Base-by-base conservation (phyloP, 768 basidiomycete genomes). In the Calocera cornea region DNA sequence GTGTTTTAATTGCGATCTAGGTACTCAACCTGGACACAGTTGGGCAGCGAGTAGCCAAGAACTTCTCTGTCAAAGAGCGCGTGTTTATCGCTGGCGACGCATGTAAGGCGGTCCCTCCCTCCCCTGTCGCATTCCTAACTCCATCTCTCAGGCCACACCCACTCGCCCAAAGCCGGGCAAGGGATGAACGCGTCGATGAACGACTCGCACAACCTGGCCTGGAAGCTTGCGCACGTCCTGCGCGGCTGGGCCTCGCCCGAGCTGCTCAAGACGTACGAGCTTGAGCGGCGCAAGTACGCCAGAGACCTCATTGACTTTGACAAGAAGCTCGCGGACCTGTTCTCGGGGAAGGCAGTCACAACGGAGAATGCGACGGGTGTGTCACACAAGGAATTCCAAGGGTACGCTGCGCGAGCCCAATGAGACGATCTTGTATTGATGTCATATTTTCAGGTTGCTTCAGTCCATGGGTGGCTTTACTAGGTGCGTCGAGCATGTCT, bases 131-230 rank as follows among this genome's bases (percentile, higher is more conserved):
- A 14, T 44, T 17, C 19, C 79, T 76, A 50, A 67, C 65, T 54
- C 16, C 38, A 12, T 36, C n/a, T 8, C 31, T 1, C 44, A 67
- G 64, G 72, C 67, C 73, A 75, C 60, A 78, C 71, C 7, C 70
- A 73, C 70, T 66, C 69, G 24, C 71, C 69, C 40, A 82, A 76
- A 65, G 74, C 74, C 0, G 81, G 87, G 16, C 88, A 89, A 73
- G 88, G 87, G 12, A 86, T 88, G 87, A 88, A 88, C 71, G 87
- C 87, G 8, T 85, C 85, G 69, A 88, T 89, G 84, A 85, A 84
- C 64, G 88, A 89, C 72, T 81, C 85, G 19, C 87, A 87, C 69
- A 89, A 89, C 72, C 80, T 90, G 82, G 84, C 80, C 12, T 88
- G 87, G 87, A 88, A 88, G 72, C 69, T 87, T 33, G 78, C 78